phyloP scores from a whole-genome alignment of 1,139 yeast genomes.

The Protomyces macrosporus region DNA sequence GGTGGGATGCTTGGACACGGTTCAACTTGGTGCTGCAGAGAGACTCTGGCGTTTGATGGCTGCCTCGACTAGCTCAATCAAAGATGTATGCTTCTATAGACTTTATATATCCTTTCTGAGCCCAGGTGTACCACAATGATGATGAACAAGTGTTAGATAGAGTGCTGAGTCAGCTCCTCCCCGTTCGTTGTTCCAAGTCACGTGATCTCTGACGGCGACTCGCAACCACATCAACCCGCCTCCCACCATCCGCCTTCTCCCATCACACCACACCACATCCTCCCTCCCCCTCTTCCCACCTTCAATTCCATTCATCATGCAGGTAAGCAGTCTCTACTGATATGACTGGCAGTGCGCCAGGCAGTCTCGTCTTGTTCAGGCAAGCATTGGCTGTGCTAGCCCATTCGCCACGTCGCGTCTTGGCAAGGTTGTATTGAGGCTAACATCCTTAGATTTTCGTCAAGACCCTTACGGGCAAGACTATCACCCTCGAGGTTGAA shows the following conservation, averaged over 20 bases:
- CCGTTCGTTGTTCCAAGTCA: neutral
- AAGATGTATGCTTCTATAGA: too few relatives aligned
- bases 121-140: too few relatives aligned
- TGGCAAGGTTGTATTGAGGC: neutral
- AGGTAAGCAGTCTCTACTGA: neutral
- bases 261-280: neutral
- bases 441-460: slow-evolving; percentile 45
- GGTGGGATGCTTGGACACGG: neutral
- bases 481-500: slow-evolving; percentile 91
- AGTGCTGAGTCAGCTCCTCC: too few relatives aligned
- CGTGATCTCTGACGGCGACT: neutral
- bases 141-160: too few relatives aligned
- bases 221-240: neutral
- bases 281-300: neutral
- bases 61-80: too few relatives aligned
- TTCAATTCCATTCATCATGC: neutral
- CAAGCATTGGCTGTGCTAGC: neutral
- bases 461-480: slow-evolving; percentile 98
- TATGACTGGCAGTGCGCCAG: neutral
- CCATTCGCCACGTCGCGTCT: neutral
- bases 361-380: neutral
- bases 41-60: neutral
- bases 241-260: neutral
- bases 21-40: neutral
- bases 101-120: too few relatives aligned